Conservation (phyloP, 2,329 filamentous ascomycete genomes). For the Fonsecaea pugnacius region DNA sequence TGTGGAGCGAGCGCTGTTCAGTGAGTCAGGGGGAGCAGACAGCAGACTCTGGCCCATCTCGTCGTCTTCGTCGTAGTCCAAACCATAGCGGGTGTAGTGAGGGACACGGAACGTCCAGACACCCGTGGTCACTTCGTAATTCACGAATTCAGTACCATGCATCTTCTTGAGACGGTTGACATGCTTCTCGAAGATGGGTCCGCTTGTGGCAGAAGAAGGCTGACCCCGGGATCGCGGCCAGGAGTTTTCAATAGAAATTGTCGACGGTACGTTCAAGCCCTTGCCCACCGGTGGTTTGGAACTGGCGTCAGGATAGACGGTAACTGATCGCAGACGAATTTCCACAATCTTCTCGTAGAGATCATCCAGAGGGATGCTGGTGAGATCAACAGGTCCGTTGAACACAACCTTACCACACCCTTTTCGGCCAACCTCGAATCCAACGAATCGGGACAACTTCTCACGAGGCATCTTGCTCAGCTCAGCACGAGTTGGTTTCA, state of each 20-base stretch:
- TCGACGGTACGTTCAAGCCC: slow-evolving; percentile 87
- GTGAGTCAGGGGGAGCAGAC: slow-evolving; percentile 56
- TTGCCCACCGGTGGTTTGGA: slow-evolving; percentile 84
- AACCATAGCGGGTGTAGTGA: slow-evolving; percentile 93
- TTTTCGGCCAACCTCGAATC: slow-evolving; percentile 80
- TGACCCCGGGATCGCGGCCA: slow-evolving; percentile 77
- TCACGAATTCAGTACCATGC: slow-evolving; percentile 76
- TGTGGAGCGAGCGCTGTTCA: slow-evolving; percentile 25
- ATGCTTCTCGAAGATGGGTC: slow-evolving; percentile 77
- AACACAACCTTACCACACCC: slow-evolving; percentile 83
- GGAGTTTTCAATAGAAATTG: slow-evolving; percentile 86
- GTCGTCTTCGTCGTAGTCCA: slow-evolving; percentile 77
- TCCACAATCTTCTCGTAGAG: slow-evolving; percentile 76
- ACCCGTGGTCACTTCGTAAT: slow-evolving; percentile 78
- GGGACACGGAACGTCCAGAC: slow-evolving; percentile 92
- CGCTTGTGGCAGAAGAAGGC: slow-evolving; percentile 62
- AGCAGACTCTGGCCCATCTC: slow-evolving; percentile 55
- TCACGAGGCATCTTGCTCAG: slow-evolving; percentile 78
- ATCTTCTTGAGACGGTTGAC: slow-evolving; percentile 79
- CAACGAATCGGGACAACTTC: slow-evolving; percentile 72
- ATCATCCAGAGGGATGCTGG: slow-evolving; percentile 75
- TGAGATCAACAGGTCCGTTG: slow-evolving; percentile 80
- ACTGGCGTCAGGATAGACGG: slow-evolving; percentile 77
- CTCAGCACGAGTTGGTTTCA: slow-evolving; percentile 74
- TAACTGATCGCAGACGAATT: slow-evolving; percentile 76